Evolutionary conservation across 2,329 filamentous ascomycete species (phyloP).

Genomic region (Hypoxylon rubiginosum): DNA sequence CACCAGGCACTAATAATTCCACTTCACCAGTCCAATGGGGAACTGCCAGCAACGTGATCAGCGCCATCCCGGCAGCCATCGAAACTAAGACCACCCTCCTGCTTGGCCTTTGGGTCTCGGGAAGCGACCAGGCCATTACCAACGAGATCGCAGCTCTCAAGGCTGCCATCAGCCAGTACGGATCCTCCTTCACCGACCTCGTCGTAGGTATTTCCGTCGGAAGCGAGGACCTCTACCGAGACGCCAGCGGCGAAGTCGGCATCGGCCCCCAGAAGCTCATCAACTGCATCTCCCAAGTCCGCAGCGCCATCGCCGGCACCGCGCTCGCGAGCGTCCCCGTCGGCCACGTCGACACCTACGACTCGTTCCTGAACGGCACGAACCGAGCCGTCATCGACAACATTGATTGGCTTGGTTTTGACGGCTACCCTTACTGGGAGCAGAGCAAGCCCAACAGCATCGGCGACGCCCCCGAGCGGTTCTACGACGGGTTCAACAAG

Average conservation of each 20-base stretch:
- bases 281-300: conserved; percentile 69
- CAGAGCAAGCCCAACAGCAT: conserved; percentile 57
- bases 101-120: conserved; percentile 65
- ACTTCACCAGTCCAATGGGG: conserved; percentile 50
- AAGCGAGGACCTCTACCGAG: conserved; percentile 68
- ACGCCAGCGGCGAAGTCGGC: conserved; percentile 55
- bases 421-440: conserved; percentile 69
- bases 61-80: conserved; percentile 75
- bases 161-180: conserved; percentile 61
- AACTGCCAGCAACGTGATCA: conserved; percentile 67
- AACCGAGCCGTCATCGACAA: conserved; percentile 65
- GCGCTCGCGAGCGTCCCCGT: conserved; percentile 55
- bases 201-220: conserved; percentile 68
- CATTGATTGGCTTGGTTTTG: conserved; percentile 67
- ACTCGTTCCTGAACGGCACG: conserved; percentile 62
- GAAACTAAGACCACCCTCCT: conserved; percentile 63
- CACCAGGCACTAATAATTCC: conserved; percentile 20
- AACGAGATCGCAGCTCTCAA: conserved; percentile 66
- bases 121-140: conserved; percentile 55
- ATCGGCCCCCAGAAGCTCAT: conserved; percentile 62
- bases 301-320: conserved; percentile 60
- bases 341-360: conserved; percentile 71
- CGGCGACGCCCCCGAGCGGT: conserved; percentile 57
- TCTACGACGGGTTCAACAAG: conserved; percentile 57
- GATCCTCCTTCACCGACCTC: conserved; percentile 58